These are phyloP conservation scores for Acanthamoeba pearcei DNA, from an alignment of 208 protist species.

Conservation along the genomic window DNA sequence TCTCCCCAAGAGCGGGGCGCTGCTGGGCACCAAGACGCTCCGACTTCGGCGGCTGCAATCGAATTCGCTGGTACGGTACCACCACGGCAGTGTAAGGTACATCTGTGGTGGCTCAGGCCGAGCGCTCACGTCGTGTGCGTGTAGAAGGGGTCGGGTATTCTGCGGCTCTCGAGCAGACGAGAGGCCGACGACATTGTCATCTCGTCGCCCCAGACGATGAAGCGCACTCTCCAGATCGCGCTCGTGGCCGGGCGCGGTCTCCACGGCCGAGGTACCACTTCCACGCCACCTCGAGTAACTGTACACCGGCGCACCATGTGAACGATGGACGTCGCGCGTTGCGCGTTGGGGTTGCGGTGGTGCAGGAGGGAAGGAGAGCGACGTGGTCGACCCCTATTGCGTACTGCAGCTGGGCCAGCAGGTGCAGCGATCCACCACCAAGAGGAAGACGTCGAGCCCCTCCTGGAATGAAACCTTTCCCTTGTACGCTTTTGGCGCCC, in stretches of 20 bases:
- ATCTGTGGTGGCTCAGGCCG: too few relatives aligned
- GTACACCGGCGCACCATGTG: too few relatives aligned
- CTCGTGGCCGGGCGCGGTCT: conserved; percentile 16
- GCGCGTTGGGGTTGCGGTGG: too few relatives aligned
- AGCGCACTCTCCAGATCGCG: not conserved
- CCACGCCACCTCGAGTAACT: not conserved
- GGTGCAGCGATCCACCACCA: not conserved
- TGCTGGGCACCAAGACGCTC: not conserved
- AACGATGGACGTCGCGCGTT: not conserved
- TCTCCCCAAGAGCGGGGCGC: not conserved
- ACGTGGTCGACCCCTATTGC: conserved; percentile 26
- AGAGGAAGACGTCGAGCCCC: conserved; percentile 41
- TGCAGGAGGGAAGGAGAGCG: conserved; percentile 2
- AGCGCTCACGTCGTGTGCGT: not conserved
- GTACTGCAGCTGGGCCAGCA: conserved; percentile 56
- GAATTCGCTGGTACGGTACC: not conserved
- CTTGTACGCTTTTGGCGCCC: conserved; percentile 10
- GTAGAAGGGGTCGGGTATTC: conserved; percentile 18
- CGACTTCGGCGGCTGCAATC: not conserved
- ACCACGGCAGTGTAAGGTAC: not conserved
- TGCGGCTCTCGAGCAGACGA: not conserved
- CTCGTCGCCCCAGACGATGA: conserved; percentile 64
- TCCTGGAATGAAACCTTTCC: conserved; percentile 45
- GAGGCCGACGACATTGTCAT: conserved; percentile 53
- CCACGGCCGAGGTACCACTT: conserved; percentile 1